A percentile compares a stretch with the other conserved stretches of the same genome.
These are phyloP conservation scores for Osmanthus fragrans DNA, from an alignment of 257 asterid genomes.

Conservation along the genomic window DNA sequence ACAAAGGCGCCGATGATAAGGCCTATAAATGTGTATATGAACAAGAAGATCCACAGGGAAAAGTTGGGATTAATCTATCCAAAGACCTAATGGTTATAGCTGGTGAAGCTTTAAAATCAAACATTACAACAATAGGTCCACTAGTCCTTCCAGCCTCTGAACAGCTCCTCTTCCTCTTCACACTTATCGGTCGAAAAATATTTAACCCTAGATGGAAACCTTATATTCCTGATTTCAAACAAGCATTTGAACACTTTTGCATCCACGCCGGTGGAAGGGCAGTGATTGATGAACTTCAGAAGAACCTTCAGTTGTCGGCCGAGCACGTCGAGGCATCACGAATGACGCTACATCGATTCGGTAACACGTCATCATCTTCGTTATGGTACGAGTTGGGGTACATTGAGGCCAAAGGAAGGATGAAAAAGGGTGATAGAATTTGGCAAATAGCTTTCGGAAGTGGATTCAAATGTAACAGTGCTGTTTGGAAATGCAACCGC, in stretches of 20 bases:
- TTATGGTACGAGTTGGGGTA: constrained; percentile 5
- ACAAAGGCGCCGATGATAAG: constrained; percentile 10
- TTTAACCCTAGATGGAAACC: constrained; percentile 17
- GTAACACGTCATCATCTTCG: constrained; percentile 10
- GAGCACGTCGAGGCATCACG: constrained; percentile 18
- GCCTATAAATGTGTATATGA: constrained; percentile 12
- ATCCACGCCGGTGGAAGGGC: constrained; percentile 19
- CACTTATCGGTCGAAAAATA: constrained; percentile 4
- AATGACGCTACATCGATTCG: constrained; percentile 14
- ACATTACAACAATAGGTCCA: constrained; percentile 10
- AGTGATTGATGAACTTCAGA: constrained; percentile 18
- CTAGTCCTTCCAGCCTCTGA: constrained; percentile 14
- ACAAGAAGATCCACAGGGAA: constrained; percentile 11
- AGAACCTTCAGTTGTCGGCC: constrained; percentile 16
- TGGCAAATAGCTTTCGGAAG: constrained; percentile 20
- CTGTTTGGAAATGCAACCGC: constrained; percentile 15
- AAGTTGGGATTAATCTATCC: constrained; percentile 8
- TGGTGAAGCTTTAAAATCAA: constrained; percentile 12
- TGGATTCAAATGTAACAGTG: constrained; percentile 17
- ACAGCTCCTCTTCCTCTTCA: constrained; percentile 9
- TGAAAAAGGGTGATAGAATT: constrained; percentile 7
- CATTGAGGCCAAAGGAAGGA: constrained; percentile 14
- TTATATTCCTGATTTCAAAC: constrained; percentile 13
- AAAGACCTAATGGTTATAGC: constrained; percentile 15
- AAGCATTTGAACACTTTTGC: constrained; percentile 18